Base-by-base conservation (phyloP, 1,284 basidiomycete genomes). In the Ustilago crameri region DNA sequence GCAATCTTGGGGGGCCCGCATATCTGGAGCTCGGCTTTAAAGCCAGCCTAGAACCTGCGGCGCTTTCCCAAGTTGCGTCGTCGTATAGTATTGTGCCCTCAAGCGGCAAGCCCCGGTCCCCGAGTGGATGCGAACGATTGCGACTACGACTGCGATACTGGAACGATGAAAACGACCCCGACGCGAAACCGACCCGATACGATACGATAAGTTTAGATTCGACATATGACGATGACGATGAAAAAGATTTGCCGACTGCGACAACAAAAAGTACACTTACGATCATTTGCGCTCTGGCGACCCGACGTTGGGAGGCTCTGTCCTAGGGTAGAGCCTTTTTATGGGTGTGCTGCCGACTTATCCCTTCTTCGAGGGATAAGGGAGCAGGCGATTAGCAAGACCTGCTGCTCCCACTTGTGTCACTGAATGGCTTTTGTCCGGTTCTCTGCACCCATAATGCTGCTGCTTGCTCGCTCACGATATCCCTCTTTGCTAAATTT, bases 341-440 rank as follows among this genome's bases (percentile, higher is more conserved):
- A 22, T 45, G 42, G 67, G 26, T 64, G 60, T 23, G 52, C 60
- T 57, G 67, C 61, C 61, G 60, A 62, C 66, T 67, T 67, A 52
- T 61, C 57, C 47, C 48, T 17, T 48, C 48, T 37, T 12, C 3
- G 10, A 18, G 27, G 53, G 64, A 57, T 61, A 56, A 67, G 64
- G 68, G 62, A 61, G 54, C 46, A 65, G 61, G 58, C 61, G 22
- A 53, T 65, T 72, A 61, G 63, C 54, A 67, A 66, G 63, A 55
- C 53, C 69, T 67, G 52, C 58, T 67, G 63, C 69, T 63, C 55
- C 69, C 38, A 57, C 64, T 61, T 55, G 64, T 30, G 64, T 57
- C 50, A n/a, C 18, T 45, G 17, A 27, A 22, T 32, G 35, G 52
- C 38, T 43, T 32, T 32, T 46, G 9, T 47, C 27, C 46, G 37